Evolutionary conservation across 148 eudicot genomes (phyloP), one percentile per base, ranked within the genome.

Genomic region (Polygonum aviculare): DNA sequence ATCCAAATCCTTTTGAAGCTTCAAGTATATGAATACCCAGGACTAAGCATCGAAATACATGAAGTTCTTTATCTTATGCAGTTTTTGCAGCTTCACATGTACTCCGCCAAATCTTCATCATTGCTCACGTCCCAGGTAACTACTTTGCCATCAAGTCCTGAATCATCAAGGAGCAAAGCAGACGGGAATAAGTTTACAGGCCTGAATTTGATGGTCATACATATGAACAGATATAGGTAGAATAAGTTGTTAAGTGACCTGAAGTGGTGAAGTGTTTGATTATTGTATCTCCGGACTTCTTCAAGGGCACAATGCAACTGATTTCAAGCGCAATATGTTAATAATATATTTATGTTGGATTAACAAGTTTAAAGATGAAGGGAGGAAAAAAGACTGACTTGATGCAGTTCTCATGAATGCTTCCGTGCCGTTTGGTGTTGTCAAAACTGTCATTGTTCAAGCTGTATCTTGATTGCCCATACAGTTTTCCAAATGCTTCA

Each of bases 71-170:
- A 12, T 48, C 60, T 7, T 21, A 19, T 19, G 31, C 21, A 55
- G 67, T 3, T 60, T 60, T 1, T 60, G 36, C 38, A 22, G 69
- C 10, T 35, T 79, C 78, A 80, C 76, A 73, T 40, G 83, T 85
- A 88, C 41, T 91, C 91, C 1, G 78, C 77, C 41, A 92, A 77
- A 86, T 92, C 96, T 72, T 80, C 85, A 71, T 92, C 88, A 77
- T 80, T 77, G 78, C 86, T 87, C 82, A 95, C 74, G 82, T 95
- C 98, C 99, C 99, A 93, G 71, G 87, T 80, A 41, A 89, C 89
- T 15, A 95, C 87, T 82, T 88, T 95, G 49, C 99, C 99, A 78
- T 95, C 99, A 72, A 95, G 86, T 49, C 99, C 99, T 67, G 40
- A 67, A 67, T 62, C 21, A 38, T 67, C 72, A 67, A 67, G 21